A percentile compares a stretch with the other conserved stretches of the same genome.
Evolutionary conservation across 1,284 basidiomycete species (phyloP).

Genomic region (Marasmius tenuissimus): DNA sequence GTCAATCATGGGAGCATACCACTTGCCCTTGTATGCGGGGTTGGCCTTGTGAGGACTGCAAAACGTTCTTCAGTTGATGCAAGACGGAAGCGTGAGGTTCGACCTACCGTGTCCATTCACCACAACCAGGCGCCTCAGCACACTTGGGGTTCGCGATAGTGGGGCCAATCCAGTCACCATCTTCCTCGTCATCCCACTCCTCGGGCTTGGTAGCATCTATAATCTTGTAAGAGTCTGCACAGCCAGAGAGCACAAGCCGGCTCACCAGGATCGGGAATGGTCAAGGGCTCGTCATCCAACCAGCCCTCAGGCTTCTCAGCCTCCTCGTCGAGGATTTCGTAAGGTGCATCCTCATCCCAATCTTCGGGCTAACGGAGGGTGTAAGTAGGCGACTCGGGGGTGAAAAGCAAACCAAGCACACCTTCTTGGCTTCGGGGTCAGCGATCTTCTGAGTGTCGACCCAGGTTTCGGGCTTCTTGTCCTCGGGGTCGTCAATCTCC

Average conservation of each 20-base stretch:
- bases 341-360: slow-evolving; percentile 95
- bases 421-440: slow-evolving; percentile 86
- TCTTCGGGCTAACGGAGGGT: slow-evolving; percentile 67
- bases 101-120: slow-evolving; percentile 80
- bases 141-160: slow-evolving; percentile 90
- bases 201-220: slow-evolving; percentile 93
- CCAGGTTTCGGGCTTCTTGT: slow-evolving; percentile 92
- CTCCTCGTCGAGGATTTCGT: slow-evolving; percentile 85
- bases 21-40: slow-evolving; percentile 94
- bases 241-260: slow-evolving; percentile 4
- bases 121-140: slow-evolving; percentile 88
- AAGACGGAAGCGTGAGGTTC: not conserved
- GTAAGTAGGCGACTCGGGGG: not conserved
- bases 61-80: slow-evolving; percentile 6
- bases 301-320: slow-evolving; percentile 94
- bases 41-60: slow-evolving; percentile 83
- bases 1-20: slow-evolving; percentile 91
- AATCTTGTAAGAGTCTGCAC: not conserved
- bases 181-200: slow-evolving; percentile 99
- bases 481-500: slow-evolving; percentile 93
- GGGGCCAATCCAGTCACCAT: slow-evolving; percentile 97
- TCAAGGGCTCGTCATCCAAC: slow-evolving; percentile 87
- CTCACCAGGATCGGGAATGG: slow-evolving; percentile 84
- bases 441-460: slow-evolving; percentile 87
- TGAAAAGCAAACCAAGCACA: slow-evolving; percentile 25